These are phyloP conservation scores for Russula dissimulans DNA, from an alignment of 768 basidiomycete genomes.

Conservation along the genomic window DNA sequence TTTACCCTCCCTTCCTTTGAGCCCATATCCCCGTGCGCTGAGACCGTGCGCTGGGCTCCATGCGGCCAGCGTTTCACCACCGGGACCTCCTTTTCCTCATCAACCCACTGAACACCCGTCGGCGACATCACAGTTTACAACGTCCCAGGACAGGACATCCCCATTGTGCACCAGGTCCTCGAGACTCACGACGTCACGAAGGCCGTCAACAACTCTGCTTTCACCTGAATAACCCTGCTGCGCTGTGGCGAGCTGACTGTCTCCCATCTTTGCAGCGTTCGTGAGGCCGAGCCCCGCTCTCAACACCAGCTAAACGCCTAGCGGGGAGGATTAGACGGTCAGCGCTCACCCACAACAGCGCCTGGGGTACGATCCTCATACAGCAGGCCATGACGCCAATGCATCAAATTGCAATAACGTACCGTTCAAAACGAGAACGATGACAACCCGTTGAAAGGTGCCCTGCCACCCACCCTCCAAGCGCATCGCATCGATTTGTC, in stretches of 20 bases:
- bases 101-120: conserved; percentile 62
- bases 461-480: no score
- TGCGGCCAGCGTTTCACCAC: no score
- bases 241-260: not conserved
- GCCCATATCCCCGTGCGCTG: no score
- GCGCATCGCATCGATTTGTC: no score
- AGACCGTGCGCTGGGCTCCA: no score
- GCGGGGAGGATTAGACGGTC: conserved; percentile 93
- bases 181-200: conserved; percentile 73
- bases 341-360: conserved; percentile 25
- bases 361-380: no score
- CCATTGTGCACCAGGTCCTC: conserved; percentile 92
- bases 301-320: conserved; percentile 73
- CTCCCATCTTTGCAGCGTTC: conserved; percentile 20
- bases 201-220: conserved; percentile 32
- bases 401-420: no score
- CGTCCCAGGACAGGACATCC: conserved; percentile 84
- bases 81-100: conserved; percentile 95
- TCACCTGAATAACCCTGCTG: not conserved
- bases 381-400: no score
- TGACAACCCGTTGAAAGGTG: no score
- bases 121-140: conserved; percentile 99
- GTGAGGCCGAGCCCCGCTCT: conserved; percentile 27
- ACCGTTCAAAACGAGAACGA: no score
- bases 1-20: conserved; percentile 75